Conservation (phyloP, 257 asterid species). For the Ajuga chamaepitys region DNA sequence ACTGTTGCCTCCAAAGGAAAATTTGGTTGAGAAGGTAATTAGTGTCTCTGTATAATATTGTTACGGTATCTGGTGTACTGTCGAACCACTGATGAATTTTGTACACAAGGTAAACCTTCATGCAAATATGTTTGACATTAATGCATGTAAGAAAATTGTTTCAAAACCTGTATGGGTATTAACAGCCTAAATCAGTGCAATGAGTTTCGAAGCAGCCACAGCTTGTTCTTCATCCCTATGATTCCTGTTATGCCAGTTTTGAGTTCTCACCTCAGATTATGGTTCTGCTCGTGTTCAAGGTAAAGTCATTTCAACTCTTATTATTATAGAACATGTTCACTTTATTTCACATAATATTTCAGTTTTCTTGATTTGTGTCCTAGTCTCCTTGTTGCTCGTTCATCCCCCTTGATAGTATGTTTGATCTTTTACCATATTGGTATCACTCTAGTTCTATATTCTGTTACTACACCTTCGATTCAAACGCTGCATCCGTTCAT, state of each 20-base stretch:
- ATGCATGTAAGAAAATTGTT: background rate
- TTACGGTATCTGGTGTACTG: background rate
- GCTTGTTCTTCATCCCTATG: background rate
- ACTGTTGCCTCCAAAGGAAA: conserved; percentile 53
- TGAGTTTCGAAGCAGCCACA: conserved; percentile 3
- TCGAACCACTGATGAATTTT: background rate
- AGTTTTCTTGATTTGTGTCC: too few relatives aligned
- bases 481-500: too few relatives aligned
- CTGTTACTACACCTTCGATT: too few relatives aligned
- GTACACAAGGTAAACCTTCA: background rate
- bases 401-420: too few relatives aligned
- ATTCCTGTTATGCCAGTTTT: background rate
- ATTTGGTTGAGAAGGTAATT: conserved; percentile 65
- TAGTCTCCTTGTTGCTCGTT: too few relatives aligned
- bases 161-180: background rate
- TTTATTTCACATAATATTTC: too few relatives aligned
- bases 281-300: too few relatives aligned
- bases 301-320: too few relatives aligned
- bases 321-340: too few relatives aligned
- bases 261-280: background rate
- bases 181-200: background rate
- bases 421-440: too few relatives aligned
- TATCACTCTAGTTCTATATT: too few relatives aligned
- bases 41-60: conserved; percentile 16
- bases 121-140: background rate